These are phyloP conservation scores for Clonostachys rhizophaga DNA, from an alignment of 2,329 filamentous ascomycete genomes.

Conservation along the genomic window DNA sequence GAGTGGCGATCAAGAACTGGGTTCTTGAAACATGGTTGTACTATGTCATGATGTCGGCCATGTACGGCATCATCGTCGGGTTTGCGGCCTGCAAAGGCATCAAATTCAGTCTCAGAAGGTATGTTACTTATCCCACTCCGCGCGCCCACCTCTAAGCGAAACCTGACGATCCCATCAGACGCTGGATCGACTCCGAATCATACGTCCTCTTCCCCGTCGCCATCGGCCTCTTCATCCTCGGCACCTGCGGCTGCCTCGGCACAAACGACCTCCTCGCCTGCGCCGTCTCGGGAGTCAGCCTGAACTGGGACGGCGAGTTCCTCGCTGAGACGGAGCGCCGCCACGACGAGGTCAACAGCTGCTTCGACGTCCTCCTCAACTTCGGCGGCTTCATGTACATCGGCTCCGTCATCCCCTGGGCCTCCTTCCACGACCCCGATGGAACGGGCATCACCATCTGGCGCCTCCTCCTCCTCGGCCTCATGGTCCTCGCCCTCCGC, in stretches of 20 bases:
- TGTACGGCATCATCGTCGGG: constrained; percentile 47
- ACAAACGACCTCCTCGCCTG: constrained; percentile 58
- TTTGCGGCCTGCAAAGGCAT: constrained; percentile 40
- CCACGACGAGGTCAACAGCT: constrained; percentile 57
- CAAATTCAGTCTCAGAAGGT: constrained; percentile 27
- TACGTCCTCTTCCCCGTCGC: constrained; percentile 48
- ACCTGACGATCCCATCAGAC: background rate
- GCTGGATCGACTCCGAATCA: constrained; percentile 51
- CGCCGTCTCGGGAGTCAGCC: constrained; percentile 51
- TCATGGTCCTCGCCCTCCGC: constrained; percentile 49
- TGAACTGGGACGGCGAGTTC: constrained; percentile 60
- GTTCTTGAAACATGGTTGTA: constrained; percentile 56
- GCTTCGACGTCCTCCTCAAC: constrained; percentile 54
- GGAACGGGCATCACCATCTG: constrained; percentile 46
- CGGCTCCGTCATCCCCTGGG: constrained; percentile 51
- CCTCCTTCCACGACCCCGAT: constrained; percentile 45
- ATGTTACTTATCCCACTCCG: constrained; percentile 7
- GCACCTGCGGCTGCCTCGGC: constrained; percentile 51
- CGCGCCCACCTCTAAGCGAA: background rate
- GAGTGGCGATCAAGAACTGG: constrained; percentile 51
- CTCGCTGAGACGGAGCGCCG: constrained; percentile 48
- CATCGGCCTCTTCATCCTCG: constrained; percentile 51
- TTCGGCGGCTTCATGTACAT: constrained; percentile 58
- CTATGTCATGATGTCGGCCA: constrained; percentile 46
- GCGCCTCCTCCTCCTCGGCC: constrained; percentile 43